Evolutionary conservation across 169 alveolate genomes (phyloP).

Genomic region (Plasmodium falciparum): DNA sequence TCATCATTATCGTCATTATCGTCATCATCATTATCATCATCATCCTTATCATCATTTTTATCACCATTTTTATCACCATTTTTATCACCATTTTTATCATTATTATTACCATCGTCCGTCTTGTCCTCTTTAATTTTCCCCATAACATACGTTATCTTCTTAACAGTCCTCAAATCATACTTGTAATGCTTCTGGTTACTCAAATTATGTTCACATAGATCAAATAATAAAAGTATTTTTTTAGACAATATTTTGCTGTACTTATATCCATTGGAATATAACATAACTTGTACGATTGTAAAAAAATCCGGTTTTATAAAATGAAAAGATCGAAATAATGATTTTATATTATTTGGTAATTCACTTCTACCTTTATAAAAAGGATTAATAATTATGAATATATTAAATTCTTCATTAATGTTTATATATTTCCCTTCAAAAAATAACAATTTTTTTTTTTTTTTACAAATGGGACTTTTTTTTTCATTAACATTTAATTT

Average conservation of each 20-base stretch:
- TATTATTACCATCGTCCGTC: not conserved
- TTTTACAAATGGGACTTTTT: constrained; percentile 85
- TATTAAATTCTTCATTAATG: constrained; percentile 94
- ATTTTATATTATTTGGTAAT: constrained; percentile 96
- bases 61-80: not conserved
- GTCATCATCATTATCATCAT: too few relatives aligned
- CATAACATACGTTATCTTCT: constrained; percentile 93
- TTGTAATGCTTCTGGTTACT: constrained; percentile 97
- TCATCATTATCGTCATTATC: too few relatives aligned
- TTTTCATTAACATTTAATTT: not conserved
- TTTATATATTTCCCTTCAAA: constrained; percentile 89
- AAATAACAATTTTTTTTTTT: constrained; percentile 85
- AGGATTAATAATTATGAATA: constrained; percentile 99
- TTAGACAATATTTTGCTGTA: constrained; percentile 94
- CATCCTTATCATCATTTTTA: not conserved
- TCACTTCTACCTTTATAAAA: constrained; percentile 98
- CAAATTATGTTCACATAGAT: constrained; percentile 93
- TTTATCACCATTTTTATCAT: too few relatives aligned
- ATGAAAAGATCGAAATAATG: constrained; percentile 93
- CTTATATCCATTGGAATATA: constrained; percentile 96
- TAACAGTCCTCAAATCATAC: constrained; percentile 98
- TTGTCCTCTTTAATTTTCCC: constrained; percentile 86
- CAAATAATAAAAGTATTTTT: constrained; percentile 95
- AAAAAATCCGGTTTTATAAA: constrained; percentile 93
- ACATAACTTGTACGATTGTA: constrained; percentile 93